Conservation (phyloP, 257 asterid genomes). For the Misopates orontium region DNA sequence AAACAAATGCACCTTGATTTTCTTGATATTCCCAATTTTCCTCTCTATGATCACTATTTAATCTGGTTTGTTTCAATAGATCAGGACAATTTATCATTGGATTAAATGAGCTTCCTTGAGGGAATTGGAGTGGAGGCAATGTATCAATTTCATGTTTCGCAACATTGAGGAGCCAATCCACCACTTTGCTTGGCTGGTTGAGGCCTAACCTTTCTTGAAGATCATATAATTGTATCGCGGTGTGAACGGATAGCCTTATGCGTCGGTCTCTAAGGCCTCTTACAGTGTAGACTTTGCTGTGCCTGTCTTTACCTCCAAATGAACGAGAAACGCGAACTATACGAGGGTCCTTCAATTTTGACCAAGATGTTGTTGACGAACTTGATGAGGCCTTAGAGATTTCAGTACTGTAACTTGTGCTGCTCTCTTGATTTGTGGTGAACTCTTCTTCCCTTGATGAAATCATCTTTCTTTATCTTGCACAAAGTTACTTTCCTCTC, state of each 20-base stretch:
- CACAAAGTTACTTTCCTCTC: not conserved
- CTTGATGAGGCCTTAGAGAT: slow-evolving; percentile 33
- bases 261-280: slow-evolving; percentile 66
- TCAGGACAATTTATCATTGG: not conserved
- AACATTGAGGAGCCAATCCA: slow-evolving; percentile 67
- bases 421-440: slow-evolving; percentile 42
- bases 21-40: slow-evolving; percentile 34
- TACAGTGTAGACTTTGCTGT: slow-evolving; percentile 71
- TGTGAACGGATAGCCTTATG: slow-evolving; percentile 67
- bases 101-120: slow-evolving; percentile 43
- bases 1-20: slow-evolving; percentile 28
- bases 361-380: slow-evolving; percentile 51
- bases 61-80: no score
- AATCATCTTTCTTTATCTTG: slow-evolving; percentile 36
- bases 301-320: slow-evolving; percentile 78
- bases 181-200: slow-evolving; percentile 73
- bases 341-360: slow-evolving; percentile 67
- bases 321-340: slow-evolving; percentile 63
- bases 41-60: slow-evolving; percentile 28
- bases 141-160: slow-evolving; percentile 55
- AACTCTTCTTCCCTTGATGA: slow-evolving; percentile 40
- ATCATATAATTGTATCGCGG: slow-evolving; percentile 70
- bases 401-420: slow-evolving; percentile 16
- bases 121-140: slow-evolving; percentile 73
- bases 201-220: slow-evolving; percentile 73